Conservation (phyloP, 768 basidiomycete species). For the Paxillus rubicundulus region DNA sequence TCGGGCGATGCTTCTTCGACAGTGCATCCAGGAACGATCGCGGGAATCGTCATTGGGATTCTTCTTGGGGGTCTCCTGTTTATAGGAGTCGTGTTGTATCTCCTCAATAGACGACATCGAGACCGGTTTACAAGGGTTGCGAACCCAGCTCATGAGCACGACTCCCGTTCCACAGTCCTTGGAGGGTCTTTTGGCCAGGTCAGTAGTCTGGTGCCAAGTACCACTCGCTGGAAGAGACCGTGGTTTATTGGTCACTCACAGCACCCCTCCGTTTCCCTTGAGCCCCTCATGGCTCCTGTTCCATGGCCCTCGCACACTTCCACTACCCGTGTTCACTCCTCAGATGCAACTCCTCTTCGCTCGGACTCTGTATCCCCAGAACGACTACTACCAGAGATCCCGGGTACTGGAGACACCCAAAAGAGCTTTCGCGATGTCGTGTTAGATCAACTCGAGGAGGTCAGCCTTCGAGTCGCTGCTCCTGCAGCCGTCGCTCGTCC, state of each 20-base stretch:
- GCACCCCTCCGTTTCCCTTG: conserved; percentile 17
- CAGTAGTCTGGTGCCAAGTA: not conserved
- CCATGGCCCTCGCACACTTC: conserved; percentile 9
- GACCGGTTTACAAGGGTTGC: conserved; percentile 17
- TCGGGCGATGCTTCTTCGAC: not conserved
- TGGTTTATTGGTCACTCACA: conserved; percentile 5
- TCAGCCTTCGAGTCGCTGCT: not conserved
- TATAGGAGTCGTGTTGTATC: conserved; percentile 7
- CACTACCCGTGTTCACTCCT: conserved; percentile 2
- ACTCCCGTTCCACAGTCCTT: not conserved
- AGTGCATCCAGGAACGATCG: conserved; percentile 11
- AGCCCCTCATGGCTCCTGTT: conserved; percentile 21
- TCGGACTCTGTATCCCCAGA: conserved; percentile 2
- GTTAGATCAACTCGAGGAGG: conserved; percentile 2
- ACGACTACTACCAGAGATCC: not conserved
- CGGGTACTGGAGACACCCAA: not conserved
- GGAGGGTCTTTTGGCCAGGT: not conserved
- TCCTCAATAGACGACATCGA: conserved; percentile 8
- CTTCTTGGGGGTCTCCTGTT: conserved; percentile 15
- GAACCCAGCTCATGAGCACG: conserved; percentile 7
- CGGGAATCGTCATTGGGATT: conserved; percentile 22
- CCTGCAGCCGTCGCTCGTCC: not conserved
- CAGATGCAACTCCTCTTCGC: not conserved
- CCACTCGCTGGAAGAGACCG: not conserved
- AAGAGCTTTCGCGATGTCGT: not conserved